A percentile compares a stretch with the other conserved stretches of the same genome.
Conservation (phyloP, 768 basidiomycete species). For the Trametes coccinea region DNA sequence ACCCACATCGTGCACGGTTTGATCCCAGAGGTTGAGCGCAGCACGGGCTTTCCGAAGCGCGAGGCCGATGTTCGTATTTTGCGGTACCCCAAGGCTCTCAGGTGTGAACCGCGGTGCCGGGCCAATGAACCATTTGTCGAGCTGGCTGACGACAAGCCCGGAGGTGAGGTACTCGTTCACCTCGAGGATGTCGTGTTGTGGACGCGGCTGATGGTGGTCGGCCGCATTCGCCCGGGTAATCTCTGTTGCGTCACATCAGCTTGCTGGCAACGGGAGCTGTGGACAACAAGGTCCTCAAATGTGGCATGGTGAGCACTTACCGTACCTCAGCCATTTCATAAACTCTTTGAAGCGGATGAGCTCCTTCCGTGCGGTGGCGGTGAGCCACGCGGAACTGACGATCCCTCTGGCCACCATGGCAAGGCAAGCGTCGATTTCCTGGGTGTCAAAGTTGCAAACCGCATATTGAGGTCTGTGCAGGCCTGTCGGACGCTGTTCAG, state of each 20-base stretch:
- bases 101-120: constrained; percentile 53
- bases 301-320: constrained; percentile 41
- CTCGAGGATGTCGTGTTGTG: constrained; percentile 74
- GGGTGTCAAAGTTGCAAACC: constrained; percentile 52
- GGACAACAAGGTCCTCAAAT: background rate
- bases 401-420: constrained; percentile 57
- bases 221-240: constrained; percentile 52
- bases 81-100: constrained; percentile 49
- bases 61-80: constrained; percentile 19
- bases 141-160: constrained; percentile 63
- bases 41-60: constrained; percentile 14
- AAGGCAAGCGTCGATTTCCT: constrained; percentile 55
- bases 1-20: constrained; percentile 31
- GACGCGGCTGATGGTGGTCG: constrained; percentile 46
- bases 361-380: constrained; percentile 64
- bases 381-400: constrained; percentile 67
- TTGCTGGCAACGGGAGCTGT: background rate
- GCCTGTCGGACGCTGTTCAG: background rate
- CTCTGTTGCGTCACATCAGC: constrained; percentile 33
- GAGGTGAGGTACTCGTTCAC: constrained; percentile 78
- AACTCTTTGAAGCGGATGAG: constrained; percentile 76
- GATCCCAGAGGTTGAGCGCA: constrained; percentile 26
- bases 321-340: constrained; percentile 73
- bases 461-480: constrained; percentile 54
- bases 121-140: constrained; percentile 82